These are phyloP conservation scores for Aristolochia fimbriata DNA, from an alignment of 164 flowering plant species.

Conservation along the genomic window DNA sequence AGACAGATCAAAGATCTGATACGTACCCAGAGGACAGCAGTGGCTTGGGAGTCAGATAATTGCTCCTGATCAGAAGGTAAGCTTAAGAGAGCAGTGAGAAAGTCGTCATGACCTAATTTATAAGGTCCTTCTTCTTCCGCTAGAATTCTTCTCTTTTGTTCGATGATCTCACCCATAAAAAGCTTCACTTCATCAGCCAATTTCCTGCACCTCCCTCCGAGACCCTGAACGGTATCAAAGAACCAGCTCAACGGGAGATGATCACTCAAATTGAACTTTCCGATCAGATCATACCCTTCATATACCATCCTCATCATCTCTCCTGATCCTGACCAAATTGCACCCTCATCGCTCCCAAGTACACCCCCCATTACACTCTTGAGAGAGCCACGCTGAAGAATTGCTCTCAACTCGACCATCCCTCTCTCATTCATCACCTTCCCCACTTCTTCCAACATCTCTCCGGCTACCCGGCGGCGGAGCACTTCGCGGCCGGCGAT, in stretches of 20 bases:
- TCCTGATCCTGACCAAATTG: conserved; percentile 6
- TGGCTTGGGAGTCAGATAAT: conserved; percentile 50
- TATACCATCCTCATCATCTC: conserved; percentile 47
- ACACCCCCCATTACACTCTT: conserved; percentile 56
- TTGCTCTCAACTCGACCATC: conserved; percentile 40
- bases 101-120: too few species aligned
- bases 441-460: conserved; percentile 27
- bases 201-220: conserved; percentile 50
- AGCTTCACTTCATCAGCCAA: conserved; percentile 36
- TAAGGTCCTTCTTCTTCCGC: conserved; percentile 18
- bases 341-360: conserved; percentile 29
- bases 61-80: conserved; percentile 54
- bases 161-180: conserved; percentile 37
- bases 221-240: conserved; percentile 53
- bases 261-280: conserved; percentile 57
- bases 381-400: conserved; percentile 44
- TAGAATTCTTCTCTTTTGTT: conserved; percentile 27
- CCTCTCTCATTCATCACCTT: conserved; percentile 37
- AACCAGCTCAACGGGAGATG: conserved; percentile 42
- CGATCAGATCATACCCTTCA: conserved; percentile 75
- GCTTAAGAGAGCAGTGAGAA: conserved; percentile 49
- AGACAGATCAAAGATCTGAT: background rate
- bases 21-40: conserved; percentile 77
- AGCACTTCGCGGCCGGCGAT: conserved; percentile 33
- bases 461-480: conserved; percentile 20